These are phyloP conservation scores for Paramarasmius palmivorus DNA, from an alignment of 1,284 basidiomycete species.

Conservation along the genomic window DNA sequence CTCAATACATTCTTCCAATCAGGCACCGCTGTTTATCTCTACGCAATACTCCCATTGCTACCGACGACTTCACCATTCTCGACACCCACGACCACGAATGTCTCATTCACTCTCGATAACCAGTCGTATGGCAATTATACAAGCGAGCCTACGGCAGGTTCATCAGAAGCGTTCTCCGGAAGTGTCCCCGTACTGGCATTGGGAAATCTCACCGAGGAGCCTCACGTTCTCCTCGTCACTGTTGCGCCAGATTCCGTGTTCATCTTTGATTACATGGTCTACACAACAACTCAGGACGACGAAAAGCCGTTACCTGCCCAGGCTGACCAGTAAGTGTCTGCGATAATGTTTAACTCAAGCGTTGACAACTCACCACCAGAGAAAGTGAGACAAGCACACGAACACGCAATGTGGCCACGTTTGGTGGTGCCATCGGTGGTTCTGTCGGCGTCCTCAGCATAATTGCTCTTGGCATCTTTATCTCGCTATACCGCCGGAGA, in stretches of 20 bases:
- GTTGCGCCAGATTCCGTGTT: conserved; percentile 48
- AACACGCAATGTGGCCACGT: conserved; percentile 45
- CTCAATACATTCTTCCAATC: conserved; percentile 13
- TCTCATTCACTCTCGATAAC: conserved; percentile 33
- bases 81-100: conserved; percentile 28
- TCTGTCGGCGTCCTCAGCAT: conserved; percentile 49
- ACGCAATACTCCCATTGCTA: conserved; percentile 32
- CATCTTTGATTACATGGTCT: conserved; percentile 49
- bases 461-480: conserved; percentile 45
- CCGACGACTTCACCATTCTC: conserved; percentile 12
- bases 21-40: conserved; percentile 39
- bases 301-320: not conserved
- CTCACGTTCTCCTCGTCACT: conserved; percentile 43
- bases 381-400: conserved; percentile 20
- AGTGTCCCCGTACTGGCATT: conserved; percentile 36
- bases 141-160: too few relatives aligned
- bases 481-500: conserved; percentile 53
- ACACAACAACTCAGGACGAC: conserved; percentile 31
- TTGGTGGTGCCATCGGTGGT: conserved; percentile 52
- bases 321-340: not conserved
- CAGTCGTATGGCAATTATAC: conserved; percentile 9
- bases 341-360: not conserved
- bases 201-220: conserved; percentile 33
- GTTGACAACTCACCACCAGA: not conserved
- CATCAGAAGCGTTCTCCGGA: conserved; percentile 23